Base-by-base conservation (phyloP, 2,329 filamentous ascomycete species). In the Penicillium sp. region DNA sequence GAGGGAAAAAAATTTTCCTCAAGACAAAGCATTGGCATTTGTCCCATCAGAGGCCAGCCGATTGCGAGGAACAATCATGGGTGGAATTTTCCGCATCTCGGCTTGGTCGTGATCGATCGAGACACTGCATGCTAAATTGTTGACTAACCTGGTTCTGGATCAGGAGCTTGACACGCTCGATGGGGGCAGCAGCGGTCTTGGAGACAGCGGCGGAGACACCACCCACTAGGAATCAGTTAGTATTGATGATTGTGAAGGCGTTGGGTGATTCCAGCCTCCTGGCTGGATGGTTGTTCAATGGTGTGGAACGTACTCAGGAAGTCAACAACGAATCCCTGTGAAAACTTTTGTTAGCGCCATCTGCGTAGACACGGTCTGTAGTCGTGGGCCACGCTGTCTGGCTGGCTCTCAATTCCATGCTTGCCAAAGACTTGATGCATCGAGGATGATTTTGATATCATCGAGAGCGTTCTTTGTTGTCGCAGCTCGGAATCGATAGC, bases 101-200 rank as follows among this genome's bases (percentile, higher is more conserved):
- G n/a, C 18, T n/a, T 40, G 43, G 51, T 24, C 35, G 47, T 27
- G 31, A 49, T 6, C 47, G 55, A 41, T 36, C n/a, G 57, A 13
- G n/a, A 13, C 9, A 47, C 37, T 57, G 54, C 49, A 43, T 18
- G 47, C 41, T 10, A 40, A 50, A 37, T 22, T 46, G 27, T 60
- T 56, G 56, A 85, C 92, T 71, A 88, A 96, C 93, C 90, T 99
- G 95, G 87, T 99, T 99, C 88, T 99, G 95, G 86, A 99, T 96
- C 79, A 99, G 91, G 79, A 99, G 95, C 93, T 99, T 99, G 85
- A 99, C 90, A 92, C 95, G 95, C 93, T 99, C 95, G 76, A 99
- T 99, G 84, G 95, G 95, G 84, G 95, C 95, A 80, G 95, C 95
- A 78, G 95, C 95, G 73, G 95, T 99, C 92, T 99, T 99, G 81